Base-by-base conservation (phyloP, 2,329 filamentous ascomycete genomes). In the Ambrosiella cleistominuta region DNA sequence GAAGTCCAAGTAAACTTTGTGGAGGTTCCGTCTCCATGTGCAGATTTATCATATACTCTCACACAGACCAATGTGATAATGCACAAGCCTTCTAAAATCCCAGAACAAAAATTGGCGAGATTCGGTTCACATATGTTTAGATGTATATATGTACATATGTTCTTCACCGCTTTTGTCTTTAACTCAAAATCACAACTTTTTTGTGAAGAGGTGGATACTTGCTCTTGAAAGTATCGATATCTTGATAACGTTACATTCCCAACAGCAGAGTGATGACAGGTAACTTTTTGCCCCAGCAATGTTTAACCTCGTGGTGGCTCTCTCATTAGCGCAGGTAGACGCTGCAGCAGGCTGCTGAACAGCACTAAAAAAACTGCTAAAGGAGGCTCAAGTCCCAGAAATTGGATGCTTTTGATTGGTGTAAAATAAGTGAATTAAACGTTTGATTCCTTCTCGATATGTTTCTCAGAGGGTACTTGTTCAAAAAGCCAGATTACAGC, bases 1-100 rank as follows among this genome's bases (percentile, higher is more conserved):
- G 3, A 27, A 27, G 27, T 27, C 27, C 3, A 27, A 27, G 27
- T 27, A 27, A 27, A 5, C 27, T 27, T 27, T 27, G 27, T 27
- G n/a, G 44, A 15, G 40, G 40, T 11, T 11, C 40, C 40, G 19
- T 4, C n/a, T 47, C 9, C 7, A 47, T 47, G 4, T 27, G 27
- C 27, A 27, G 27, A 4, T 27, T 27, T 27, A 27, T 27, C 27
- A 27, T 27, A 27, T 27, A 27, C 4, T 27, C 2, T 27, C 27
- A 27, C 47, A 35, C 8, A 51, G 17, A 51, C 15, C 12, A 19
- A 3, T 19, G 27, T 51, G 11, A 27, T 27, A 9, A 51, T 51
- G 27, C 27, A 51, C 47, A 51, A 51, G 47, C 47, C 47, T 54
- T 54, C 39, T 54, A 40, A 38, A 54, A 42, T 38, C 52, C 38